phyloP scores from a whole-genome alignment of 2,329 filamentous ascomycete species.

The Aspergillus luchuensis region DNA sequence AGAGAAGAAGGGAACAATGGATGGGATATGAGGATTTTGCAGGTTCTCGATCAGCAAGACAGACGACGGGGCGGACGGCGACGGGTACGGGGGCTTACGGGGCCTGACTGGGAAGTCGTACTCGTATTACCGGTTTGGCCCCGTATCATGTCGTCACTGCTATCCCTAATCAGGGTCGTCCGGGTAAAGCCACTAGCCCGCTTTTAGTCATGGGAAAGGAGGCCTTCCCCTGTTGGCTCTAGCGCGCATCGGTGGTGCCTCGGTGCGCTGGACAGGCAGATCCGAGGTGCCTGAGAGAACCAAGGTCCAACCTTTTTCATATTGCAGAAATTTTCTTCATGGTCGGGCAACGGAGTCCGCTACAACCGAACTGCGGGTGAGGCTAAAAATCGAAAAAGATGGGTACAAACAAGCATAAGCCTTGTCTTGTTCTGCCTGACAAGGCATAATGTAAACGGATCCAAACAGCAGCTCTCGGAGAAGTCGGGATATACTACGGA shows the following conservation, averaged over 20 bases:
- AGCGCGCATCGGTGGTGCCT: slow-evolving; percentile 5
- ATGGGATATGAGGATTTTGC: slow-evolving; percentile 17
- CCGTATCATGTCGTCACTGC: slow-evolving; percentile 33
- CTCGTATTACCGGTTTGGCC: slow-evolving; percentile 32
- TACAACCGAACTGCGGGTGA: slow-evolving; percentile 3
- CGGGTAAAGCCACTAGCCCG: slow-evolving; percentile 10
- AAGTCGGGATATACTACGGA: background rate
- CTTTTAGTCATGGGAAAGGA: background rate
- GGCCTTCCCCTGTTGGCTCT: background rate
- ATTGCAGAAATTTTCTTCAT: slow-evolving; percentile 12
- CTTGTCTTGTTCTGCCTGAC: background rate
- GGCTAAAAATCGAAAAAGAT: background rate
- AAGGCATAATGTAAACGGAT: background rate
- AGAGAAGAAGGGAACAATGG: slow-evolving; percentile 18
- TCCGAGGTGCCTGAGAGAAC: slow-evolving; percentile 14
- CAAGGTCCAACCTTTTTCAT: slow-evolving; percentile 3
- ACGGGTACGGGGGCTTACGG: slow-evolving; percentile 21
- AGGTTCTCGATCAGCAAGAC: slow-evolving; percentile 16
- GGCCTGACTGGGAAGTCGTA: slow-evolving; percentile 16
- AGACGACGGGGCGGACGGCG: slow-evolving; percentile 22
- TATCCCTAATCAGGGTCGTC: slow-evolving; percentile 12
- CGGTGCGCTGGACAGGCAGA: slow-evolving; percentile 8
- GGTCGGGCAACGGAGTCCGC: slow-evolving; percentile 5
- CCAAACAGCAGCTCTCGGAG: background rate
- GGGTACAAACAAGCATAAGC: no score